Percentiles rank a stretch among this genome's conserved stretches.
Evolutionary conservation across 305 asterid species (phyloP).

Genomic region (Coffea humblotiana): DNA sequence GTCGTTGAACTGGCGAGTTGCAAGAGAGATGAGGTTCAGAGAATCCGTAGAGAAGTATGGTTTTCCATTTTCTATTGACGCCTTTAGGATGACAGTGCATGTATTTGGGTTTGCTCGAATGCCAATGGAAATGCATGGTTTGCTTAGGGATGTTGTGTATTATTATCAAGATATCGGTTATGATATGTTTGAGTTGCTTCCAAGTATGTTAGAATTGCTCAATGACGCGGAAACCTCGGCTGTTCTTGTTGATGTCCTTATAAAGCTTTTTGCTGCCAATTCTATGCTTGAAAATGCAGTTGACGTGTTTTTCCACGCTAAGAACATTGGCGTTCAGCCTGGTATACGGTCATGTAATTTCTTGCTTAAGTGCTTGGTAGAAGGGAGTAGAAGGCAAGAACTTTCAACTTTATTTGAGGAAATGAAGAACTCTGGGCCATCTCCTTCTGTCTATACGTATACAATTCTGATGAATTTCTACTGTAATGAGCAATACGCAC

Average conservation of each 20-base stretch:
- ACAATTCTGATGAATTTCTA: slow-evolving; percentile 51
- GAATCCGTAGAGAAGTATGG: slow-evolving; percentile 48
- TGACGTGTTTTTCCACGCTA: slow-evolving; percentile 36
- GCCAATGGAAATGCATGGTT: slow-evolving; percentile 47
- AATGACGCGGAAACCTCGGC: slow-evolving; percentile 27
- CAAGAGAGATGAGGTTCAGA: slow-evolving; percentile 36
- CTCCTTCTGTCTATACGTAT: slow-evolving; percentile 56
- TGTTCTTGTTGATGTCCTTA: slow-evolving; percentile 40
- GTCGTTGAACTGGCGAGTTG: slow-evolving; percentile 51
- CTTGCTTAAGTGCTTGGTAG: slow-evolving; percentile 59
- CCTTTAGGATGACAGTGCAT: slow-evolving; percentile 43
- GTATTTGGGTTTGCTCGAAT: slow-evolving; percentile 51
- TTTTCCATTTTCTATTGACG: slow-evolving; percentile 35
- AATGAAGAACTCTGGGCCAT: slow-evolving; percentile 58
- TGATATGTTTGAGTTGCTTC: slow-evolving; percentile 38
- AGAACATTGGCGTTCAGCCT: slow-evolving; percentile 38
- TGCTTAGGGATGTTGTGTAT: slow-evolving; percentile 50
- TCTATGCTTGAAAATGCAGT: slow-evolving; percentile 45
- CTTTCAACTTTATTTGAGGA: slow-evolving; percentile 39
- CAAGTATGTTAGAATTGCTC: slow-evolving; percentile 32
- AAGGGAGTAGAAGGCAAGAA: slow-evolving; percentile 31
- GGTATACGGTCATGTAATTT: slow-evolving; percentile 48
- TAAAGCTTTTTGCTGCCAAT: slow-evolving; percentile 54
- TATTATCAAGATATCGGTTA: slow-evolving; percentile 37
- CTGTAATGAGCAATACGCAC: slow-evolving; percentile 34